phyloP scores from a whole-genome alignment of 129 eudicot genomes.

The Saposhnikovia divaricata region DNA sequence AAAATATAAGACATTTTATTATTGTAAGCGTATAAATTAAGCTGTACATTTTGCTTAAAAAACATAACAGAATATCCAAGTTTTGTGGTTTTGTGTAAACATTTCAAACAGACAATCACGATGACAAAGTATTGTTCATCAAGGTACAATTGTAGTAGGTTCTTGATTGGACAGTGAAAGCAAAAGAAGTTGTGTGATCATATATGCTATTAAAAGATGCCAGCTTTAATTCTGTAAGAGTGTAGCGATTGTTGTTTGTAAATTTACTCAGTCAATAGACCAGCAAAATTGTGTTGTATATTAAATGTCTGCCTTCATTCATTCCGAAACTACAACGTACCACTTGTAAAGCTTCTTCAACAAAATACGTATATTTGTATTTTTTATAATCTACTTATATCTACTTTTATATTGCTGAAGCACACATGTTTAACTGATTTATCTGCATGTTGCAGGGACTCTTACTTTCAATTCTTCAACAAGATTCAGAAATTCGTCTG shows the following conservation, averaged over 20 bases:
- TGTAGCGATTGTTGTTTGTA: not conserved
- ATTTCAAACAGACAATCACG: not conserved
- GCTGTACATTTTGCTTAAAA: not conserved
- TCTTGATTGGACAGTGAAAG: not conserved
- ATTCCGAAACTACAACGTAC: not conserved
- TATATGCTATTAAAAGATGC: not conserved
- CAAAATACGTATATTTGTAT: not conserved
- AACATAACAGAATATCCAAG: not conserved
- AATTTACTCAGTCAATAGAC: not conserved
- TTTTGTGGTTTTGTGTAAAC: not conserved
- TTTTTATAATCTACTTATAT: not conserved
- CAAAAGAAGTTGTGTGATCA: not conserved
- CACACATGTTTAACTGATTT: not conserved
- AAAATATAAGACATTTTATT: not conserved
- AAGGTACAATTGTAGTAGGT: not conserved
- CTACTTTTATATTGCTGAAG: not conserved
- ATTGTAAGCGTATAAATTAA: not conserved
- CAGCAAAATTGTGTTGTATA: not conserved
- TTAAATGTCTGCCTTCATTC: not conserved
- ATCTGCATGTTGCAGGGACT: slow-evolving; percentile 56
- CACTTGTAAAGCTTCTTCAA: not conserved
- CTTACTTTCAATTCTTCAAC: slow-evolving; percentile 70
- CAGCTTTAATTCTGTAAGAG: not conserved
- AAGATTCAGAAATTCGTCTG: slow-evolving; percentile 66
- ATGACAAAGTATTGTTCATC: not conserved